Percentiles rank a stretch among this genome's conserved stretches.
Conservation (phyloP, 495 filamentous ascomycete species). For the Hyaloscypha bicolor region DNA sequence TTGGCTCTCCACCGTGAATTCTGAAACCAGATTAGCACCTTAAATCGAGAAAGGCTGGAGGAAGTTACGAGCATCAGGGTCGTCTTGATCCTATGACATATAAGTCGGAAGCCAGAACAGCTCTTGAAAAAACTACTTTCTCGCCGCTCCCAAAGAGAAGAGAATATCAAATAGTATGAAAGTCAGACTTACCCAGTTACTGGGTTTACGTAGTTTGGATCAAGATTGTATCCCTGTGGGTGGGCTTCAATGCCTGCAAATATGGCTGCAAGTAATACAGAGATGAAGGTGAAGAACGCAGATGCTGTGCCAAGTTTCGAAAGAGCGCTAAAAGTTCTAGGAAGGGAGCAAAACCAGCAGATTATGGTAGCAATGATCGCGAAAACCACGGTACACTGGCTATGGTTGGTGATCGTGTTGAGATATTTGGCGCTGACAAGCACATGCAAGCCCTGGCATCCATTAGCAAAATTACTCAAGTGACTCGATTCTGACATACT, state of each 20-base stretch:
- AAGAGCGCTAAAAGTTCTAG: slow-evolving; percentile 78
- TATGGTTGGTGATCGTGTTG: slow-evolving; percentile 74
- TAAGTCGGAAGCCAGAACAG: background rate
- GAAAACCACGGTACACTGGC: slow-evolving; percentile 73
- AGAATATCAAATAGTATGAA: background rate
- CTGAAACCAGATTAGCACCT: background rate
- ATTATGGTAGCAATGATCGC: slow-evolving; percentile 67
- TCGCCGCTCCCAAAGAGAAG: background rate
- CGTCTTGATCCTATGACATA: background rate
- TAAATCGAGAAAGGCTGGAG: background rate
- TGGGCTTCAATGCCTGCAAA: slow-evolving; percentile 74
- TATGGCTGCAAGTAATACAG: slow-evolving; percentile 76
- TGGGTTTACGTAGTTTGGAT: slow-evolving; percentile 41
- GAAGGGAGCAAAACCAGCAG: slow-evolving; percentile 75
- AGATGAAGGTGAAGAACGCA: slow-evolving; percentile 84
- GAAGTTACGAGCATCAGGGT: background rate
- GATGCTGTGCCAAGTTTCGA: slow-evolving; percentile 73
- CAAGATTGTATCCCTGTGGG: slow-evolving; percentile 61
- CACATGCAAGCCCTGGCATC: slow-evolving; percentile 67
- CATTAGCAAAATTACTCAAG: background rate
- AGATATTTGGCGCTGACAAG: slow-evolving; percentile 79
- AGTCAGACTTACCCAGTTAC: slow-evolving; percentile 22
- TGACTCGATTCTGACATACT: slow-evolving; percentile 35
- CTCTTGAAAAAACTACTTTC: background rate
- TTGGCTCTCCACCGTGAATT: slow-evolving; percentile 54